Evolutionary conservation across 2,329 filamentous ascomycete species (phyloP).

Genomic region (Fusarium cyanostomum): DNA sequence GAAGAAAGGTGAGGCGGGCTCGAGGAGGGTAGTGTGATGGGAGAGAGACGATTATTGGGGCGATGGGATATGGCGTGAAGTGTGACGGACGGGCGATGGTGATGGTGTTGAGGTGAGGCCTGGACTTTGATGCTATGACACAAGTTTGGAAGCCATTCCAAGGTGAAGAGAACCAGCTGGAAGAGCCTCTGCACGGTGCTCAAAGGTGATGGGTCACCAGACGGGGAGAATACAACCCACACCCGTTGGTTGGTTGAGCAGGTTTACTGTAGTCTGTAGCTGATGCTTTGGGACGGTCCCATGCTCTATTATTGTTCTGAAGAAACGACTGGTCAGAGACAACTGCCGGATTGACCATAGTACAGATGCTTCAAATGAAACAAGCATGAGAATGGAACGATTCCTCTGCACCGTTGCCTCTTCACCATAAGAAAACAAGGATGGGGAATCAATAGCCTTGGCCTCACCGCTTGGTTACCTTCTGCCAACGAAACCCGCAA

Average conservation of each 20-base stretch:
- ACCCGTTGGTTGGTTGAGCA: not conserved
- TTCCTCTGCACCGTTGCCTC: not conserved
- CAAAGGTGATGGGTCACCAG: not conserved
- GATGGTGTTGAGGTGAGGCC: not conserved
- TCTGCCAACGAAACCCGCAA: not conserved
- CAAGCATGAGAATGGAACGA: constrained; percentile 15
- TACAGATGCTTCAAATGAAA: constrained; percentile 1
- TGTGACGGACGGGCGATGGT: constrained; percentile 6
- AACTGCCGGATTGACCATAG: not conserved
- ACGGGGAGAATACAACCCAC: not conserved
- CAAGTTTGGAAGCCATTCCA: constrained; percentile 19
- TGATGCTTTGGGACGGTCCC: not conserved
- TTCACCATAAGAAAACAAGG: not conserved
- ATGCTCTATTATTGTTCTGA: not conserved
- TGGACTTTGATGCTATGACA: not conserved
- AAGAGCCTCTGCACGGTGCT: too few species aligned
- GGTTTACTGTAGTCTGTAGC: too few species aligned
- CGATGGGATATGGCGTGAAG: constrained; percentile 23
- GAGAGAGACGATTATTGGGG: constrained; percentile 37
- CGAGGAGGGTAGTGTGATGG: constrained; percentile 32
- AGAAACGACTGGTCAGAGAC: constrained; percentile 10
- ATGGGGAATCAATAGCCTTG: constrained; percentile 16
- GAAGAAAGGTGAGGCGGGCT: constrained; percentile 34
- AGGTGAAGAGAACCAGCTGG: not conserved
- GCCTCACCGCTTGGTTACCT: constrained; percentile 13